Evolutionary conservation across 164 flowering plant species (phyloP).

Genomic region (Liquidambar formosana): DNA sequence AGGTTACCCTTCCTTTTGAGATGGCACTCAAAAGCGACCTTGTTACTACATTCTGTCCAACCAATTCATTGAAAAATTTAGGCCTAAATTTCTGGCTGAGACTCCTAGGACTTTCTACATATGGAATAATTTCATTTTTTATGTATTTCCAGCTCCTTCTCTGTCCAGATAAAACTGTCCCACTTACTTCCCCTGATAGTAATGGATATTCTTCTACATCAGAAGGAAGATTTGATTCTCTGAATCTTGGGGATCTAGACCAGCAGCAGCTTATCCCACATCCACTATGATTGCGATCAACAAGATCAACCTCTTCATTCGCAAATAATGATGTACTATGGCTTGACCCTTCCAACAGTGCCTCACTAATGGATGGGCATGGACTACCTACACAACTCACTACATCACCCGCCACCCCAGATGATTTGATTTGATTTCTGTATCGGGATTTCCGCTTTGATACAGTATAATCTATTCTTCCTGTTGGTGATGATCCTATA

Average conservation of each 20-base stretch:
- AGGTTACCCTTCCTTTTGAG: conserved; percentile 44
- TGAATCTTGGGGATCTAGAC: conserved; percentile 68
- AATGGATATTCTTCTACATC: conserved; percentile 61
- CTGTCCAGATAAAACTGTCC: conserved; percentile 22
- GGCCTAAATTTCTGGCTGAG: conserved; percentile 81
- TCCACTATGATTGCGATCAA: conserved; percentile 40
- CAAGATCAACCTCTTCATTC: conserved; percentile 39
- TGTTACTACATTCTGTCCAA: conserved; percentile 72
- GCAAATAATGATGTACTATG: conserved; percentile 37
- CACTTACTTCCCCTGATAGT: conserved; percentile 39
- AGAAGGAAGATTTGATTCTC: conserved; percentile 39
- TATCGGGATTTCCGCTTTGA: conserved; percentile 26
- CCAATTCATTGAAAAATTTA: conserved; percentile 69
- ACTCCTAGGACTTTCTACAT: conserved; percentile 59
- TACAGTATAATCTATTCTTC: conserved; percentile 16
- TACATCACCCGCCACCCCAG: conserved; percentile 35
- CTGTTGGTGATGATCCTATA: conserved; percentile 23
- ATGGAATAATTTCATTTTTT: conserved; percentile 35
- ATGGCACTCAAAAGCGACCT: conserved; percentile 65
- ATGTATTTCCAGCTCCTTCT: conserved; percentile 26
- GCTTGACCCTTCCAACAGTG: conserved; percentile 39
- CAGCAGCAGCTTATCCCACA: conserved; percentile 78
- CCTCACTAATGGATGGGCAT: conserved; percentile 37
- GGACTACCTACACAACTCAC: conserved; percentile 57
- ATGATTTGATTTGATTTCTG: conserved; percentile 28